Evolutionary conservation across 1,284 basidiomycete species (phyloP).

Genomic region (Fomitopsis palustris): DNA sequence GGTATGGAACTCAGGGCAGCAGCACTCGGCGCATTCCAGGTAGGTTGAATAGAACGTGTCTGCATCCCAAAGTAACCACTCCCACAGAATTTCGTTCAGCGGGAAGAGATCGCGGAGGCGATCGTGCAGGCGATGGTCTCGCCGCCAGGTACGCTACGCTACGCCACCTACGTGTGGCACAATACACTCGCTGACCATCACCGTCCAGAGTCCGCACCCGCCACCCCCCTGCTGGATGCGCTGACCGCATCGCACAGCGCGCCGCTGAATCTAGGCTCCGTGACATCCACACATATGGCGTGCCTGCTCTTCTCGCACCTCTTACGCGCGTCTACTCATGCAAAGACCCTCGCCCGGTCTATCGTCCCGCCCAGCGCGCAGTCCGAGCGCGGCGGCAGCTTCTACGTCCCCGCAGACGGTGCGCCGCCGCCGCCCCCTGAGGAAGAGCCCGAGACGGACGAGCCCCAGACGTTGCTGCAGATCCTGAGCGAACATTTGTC

Average conservation of each 20-base stretch:
- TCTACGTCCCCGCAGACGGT: conserved; percentile 76
- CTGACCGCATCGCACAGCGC: conserved; percentile 54
- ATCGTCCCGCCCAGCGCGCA: conserved; percentile 50
- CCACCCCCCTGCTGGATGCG: conserved; percentile 65
- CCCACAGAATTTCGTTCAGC: conserved; percentile 66
- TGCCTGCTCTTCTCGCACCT: conserved; percentile 70
- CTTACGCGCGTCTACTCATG: conserved; percentile 60
- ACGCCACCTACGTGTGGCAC: background rate
- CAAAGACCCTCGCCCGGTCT: conserved; percentile 75
- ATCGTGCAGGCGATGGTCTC: conserved; percentile 69
- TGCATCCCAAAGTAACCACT: background rate
- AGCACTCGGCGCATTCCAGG: conserved; percentile 71
- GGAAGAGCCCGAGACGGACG: conserved; percentile 47
- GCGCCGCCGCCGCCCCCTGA: conserved; percentile 24
- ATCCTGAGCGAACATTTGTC: conserved; percentile 73
- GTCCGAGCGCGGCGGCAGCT: conserved; percentile 39
- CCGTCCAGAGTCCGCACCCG: conserved; percentile 37
- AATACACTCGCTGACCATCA: background rate
- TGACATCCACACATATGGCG: conserved; percentile 65
- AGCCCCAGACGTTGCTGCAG: conserved; percentile 65
- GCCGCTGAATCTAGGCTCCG: conserved; percentile 47
- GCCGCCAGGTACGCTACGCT: conserved; percentile 35
- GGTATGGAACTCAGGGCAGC: conserved; percentile 63
- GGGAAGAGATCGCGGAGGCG: conserved; percentile 62
- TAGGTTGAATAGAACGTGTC: conserved; percentile 25